Percentiles rank a stretch among this genome's conserved stretches.
phyloP scores from a whole-genome alignment of 164 flowering plant genomes.

The Aristolochia fimbriata region DNA sequence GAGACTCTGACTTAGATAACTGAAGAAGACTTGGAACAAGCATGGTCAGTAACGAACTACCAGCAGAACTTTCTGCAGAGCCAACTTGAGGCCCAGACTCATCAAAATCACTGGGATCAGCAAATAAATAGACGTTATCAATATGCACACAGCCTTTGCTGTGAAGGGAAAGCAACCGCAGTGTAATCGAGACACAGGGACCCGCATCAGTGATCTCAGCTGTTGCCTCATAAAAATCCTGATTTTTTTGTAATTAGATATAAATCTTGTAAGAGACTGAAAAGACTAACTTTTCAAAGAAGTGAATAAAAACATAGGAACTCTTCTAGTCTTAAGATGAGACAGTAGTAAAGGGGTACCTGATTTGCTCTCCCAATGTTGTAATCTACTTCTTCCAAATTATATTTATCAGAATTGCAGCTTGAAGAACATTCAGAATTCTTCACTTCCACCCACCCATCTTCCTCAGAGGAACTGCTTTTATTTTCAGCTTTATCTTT shows the following conservation, averaged over 20 bases:
- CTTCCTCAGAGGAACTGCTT: conserved; percentile 31
- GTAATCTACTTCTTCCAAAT: conserved; percentile 6
- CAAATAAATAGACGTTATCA: conserved; percentile 76
- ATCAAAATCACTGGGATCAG: conserved; percentile 45
- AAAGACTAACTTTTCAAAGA: background rate
- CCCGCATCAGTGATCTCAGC: conserved; percentile 67
- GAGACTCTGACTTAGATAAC: conserved; percentile 36
- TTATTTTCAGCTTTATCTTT: conserved; percentile 14
- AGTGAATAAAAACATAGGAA: background rate
- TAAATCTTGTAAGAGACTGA: background rate
- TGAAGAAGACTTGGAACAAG: conserved; percentile 71
- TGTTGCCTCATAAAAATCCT: conserved; percentile 85
- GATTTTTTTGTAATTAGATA: conserved; percentile 11
- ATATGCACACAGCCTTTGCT: conserved; percentile 38
- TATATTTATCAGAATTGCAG: conserved; percentile 11
- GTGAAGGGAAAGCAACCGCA: conserved; percentile 74
- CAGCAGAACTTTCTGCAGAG: conserved; percentile 23
- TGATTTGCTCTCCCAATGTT: conserved; percentile 15
- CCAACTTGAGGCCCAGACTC: conserved; percentile 22
- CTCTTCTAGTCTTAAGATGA: background rate
- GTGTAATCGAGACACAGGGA: conserved; percentile 57
- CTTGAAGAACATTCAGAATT: conserved; percentile 22
- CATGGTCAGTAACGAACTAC: conserved; percentile 73
- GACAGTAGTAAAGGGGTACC: conserved; percentile 16
- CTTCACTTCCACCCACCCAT: conserved; percentile 84